Percentiles rank a stretch among this genome's conserved stretches.
These are phyloP conservation scores for Copromyces sp. DNA, from an alignment of 495 filamentous ascomycete genomes.

Conservation along the genomic window DNA sequence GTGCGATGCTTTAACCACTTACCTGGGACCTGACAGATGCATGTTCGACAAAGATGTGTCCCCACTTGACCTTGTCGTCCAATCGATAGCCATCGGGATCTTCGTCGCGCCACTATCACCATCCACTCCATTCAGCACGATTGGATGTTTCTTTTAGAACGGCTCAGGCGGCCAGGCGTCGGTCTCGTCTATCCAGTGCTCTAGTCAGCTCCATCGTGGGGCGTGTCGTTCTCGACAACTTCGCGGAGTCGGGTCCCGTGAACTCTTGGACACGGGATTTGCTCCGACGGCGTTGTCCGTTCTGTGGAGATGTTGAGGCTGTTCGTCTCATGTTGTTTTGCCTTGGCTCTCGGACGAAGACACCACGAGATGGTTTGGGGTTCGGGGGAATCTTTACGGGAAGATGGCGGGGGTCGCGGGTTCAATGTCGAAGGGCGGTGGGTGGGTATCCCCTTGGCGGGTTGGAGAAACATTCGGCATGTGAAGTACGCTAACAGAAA, in stretches of 20 bases:
- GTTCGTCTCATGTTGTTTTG: not conserved
- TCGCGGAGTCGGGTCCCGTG: not conserved
- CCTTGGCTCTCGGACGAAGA: not conserved
- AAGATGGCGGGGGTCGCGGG: not conserved
- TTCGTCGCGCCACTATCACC: not conserved
- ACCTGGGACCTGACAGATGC: not conserved
- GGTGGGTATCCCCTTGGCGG: not conserved
- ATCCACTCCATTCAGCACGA: not conserved
- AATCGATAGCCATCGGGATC: not conserved
- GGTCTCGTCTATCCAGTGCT: not conserved
- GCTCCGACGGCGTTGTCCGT: not conserved
- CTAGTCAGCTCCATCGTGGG: not conserved
- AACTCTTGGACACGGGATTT: not conserved
- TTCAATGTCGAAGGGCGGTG: not conserved
- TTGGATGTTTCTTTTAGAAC: not conserved
- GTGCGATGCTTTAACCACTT: not conserved
- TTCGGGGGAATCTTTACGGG: not conserved
- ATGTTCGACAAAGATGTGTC: not conserved
- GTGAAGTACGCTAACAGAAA: not conserved
- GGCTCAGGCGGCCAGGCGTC: not conserved
- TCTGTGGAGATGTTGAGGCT: not conserved
- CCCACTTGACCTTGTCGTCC: not conserved
- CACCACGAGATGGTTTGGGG: not conserved
- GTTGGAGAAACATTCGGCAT: not conserved
- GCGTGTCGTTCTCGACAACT: not conserved